These are phyloP conservation scores for Vitis hybrid DNA, from an alignment of 177 flowering plant genomes.

Conservation along the genomic window DNA sequence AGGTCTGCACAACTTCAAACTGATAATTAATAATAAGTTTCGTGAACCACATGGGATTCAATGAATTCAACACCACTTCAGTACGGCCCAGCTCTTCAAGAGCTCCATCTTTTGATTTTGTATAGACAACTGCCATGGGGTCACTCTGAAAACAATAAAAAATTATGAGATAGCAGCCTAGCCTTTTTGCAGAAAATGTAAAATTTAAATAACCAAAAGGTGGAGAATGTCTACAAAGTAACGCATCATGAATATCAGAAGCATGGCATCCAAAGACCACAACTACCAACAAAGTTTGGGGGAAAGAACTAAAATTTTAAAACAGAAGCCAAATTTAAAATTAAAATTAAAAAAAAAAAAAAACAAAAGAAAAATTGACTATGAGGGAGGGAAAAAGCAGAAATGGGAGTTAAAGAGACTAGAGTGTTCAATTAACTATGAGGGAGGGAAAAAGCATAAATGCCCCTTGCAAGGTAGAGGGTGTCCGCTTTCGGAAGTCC, in stretches of 20 bases:
- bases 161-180: not conserved
- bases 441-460: too few relatives aligned
- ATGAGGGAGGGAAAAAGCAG: too few relatives aligned
- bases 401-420: too few relatives aligned
- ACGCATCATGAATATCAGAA: not conserved
- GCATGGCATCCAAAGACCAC: not conserved
- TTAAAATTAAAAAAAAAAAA: too few relatives aligned
- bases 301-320: not conserved
- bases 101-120: constrained; percentile 67
- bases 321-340: too few relatives aligned
- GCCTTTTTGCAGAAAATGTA: constrained; percentile 3
- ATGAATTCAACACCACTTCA: constrained; percentile 77
- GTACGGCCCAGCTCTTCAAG: constrained; percentile 83
- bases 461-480: too few relatives aligned
- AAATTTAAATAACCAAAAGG: not conserved
- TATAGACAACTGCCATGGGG: constrained; percentile 75
- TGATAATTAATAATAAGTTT: constrained; percentile 57
- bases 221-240: not conserved
- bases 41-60: constrained; percentile 75
- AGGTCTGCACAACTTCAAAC: constrained; percentile 76
- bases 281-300: not conserved
- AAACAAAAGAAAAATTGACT: not conserved
- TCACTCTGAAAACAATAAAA: constrained; percentile 60
- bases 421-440: too few relatives aligned
- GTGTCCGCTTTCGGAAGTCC: too few relatives aligned